Evolutionary conservation across 2,329 filamentous ascomycete genomes (phyloP).

Genomic region (Fusarium anthophilum): DNA sequence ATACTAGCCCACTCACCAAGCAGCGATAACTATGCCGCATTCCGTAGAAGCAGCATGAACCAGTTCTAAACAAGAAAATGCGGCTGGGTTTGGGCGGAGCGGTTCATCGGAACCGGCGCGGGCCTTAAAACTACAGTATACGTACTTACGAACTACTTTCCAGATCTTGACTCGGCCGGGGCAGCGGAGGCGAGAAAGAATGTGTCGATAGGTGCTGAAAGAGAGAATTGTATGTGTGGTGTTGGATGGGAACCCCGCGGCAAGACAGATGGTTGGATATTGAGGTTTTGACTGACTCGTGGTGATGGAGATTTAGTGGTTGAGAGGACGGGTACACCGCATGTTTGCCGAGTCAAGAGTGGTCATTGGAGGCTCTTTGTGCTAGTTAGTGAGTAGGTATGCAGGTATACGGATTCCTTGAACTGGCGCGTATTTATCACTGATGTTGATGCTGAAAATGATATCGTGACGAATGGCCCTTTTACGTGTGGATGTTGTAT

Average conservation of each 20-base stretch:
- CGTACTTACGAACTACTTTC: not conserved
- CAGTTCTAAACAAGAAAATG: not conserved
- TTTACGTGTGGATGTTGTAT: not conserved
- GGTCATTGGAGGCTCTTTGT: not conserved
- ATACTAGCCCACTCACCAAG: not conserved
- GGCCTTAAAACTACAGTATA: conserved; percentile 4
- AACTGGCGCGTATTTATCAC: not conserved
- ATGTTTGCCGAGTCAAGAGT: conserved; percentile 4
- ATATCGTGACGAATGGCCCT: not conserved
- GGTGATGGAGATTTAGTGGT: not conserved
- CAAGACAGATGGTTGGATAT: not conserved
- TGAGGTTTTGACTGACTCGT: conserved; percentile 17
- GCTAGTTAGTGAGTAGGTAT: not conserved
- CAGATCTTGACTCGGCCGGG: conserved; percentile 19
- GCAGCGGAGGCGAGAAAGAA: not conserved
- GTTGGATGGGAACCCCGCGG: not conserved
- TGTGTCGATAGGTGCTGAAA: not conserved
- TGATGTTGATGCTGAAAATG: not conserved
- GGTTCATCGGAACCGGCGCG: conserved; percentile 29
- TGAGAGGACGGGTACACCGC: conserved; percentile 14
- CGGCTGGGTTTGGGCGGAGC: conserved; percentile 22
- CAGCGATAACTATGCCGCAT: not conserved
- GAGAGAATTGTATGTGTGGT: not conserved
- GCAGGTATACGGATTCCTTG: not conserved
- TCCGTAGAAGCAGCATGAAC: not conserved